Conservation (phyloP, 345 rosid genomes). For the Aethionema arabicum region DNA sequence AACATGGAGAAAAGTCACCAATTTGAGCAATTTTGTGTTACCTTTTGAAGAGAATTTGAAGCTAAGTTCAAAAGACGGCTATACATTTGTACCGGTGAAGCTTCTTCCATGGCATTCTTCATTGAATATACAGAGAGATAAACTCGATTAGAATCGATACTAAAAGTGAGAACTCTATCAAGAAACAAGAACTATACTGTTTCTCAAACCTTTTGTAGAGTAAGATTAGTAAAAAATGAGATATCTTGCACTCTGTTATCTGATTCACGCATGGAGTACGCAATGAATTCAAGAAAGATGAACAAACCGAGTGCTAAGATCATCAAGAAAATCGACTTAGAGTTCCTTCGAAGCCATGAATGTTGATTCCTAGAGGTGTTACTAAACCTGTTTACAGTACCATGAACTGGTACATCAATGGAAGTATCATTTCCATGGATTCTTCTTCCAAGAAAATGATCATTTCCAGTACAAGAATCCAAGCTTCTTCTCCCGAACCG, state of each 20-base stretch:
- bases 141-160: conserved; percentile 2
- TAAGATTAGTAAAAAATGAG: conserved; percentile 40
- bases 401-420: conserved; percentile 40
- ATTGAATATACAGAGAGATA: conserved; percentile 25
- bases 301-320: conserved; percentile 48
- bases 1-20: background rate
- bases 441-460: conserved; percentile 61
- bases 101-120: conserved; percentile 44
- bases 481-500: conserved; percentile 40
- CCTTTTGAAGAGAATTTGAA: conserved; percentile 68
- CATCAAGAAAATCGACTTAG: conserved; percentile 45
- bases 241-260: conserved; percentile 37
- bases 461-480: conserved; percentile 47
- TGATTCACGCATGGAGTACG: conserved; percentile 62
- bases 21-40: conserved; percentile 32
- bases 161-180: background rate
- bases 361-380: conserved; percentile 56
- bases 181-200: background rate
- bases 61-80: conserved; percentile 66
- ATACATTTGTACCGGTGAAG: conserved; percentile 62
- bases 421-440: conserved; percentile 45
- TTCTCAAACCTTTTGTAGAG: conserved; percentile 49
- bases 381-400: conserved; percentile 47
- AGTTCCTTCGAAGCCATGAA: conserved; percentile 51
- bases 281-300: conserved; percentile 61